Conservation (phyloP, 345 rosid species). For the Diplotaxis tenuifolia region DNA sequence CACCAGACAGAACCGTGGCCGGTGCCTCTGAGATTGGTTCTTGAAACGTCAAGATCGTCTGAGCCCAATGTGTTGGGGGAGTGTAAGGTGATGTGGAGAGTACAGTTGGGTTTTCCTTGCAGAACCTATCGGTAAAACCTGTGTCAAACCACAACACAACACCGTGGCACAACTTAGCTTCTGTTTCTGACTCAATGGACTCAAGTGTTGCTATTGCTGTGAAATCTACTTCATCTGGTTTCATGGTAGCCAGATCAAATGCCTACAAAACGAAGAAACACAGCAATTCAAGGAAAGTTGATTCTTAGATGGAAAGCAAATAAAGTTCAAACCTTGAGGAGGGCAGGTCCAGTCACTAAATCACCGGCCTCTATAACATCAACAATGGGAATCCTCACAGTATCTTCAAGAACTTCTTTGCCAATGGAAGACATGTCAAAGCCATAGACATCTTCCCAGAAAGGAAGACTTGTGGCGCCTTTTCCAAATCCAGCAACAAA, state of each 20-base stretch:
- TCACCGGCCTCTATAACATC: constrained; percentile 62
- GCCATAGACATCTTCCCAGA: constrained; percentile 92
- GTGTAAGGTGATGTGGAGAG: constrained; percentile 85
- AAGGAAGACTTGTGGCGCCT: constrained; percentile 83
- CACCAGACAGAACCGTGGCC: constrained; percentile 28
- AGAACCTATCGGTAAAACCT: constrained; percentile 80
- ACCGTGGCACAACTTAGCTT: constrained; percentile 60
- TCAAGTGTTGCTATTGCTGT: constrained; percentile 50
- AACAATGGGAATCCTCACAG: constrained; percentile 64
- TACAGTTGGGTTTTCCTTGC: constrained; percentile 73
- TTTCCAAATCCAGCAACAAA: constrained; percentile 90
- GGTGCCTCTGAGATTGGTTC: constrained; percentile 79
- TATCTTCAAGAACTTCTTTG: constrained; percentile 66
- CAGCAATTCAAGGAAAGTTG: not conserved
- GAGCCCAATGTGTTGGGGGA: constrained; percentile 89
- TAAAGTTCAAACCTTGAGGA: constrained; percentile 54
- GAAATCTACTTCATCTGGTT: constrained; percentile 87
- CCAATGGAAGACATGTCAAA: constrained; percentile 88
- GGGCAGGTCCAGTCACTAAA: constrained; percentile 60
- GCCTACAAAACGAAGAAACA: constrained; percentile 45
- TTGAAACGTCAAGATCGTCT: constrained; percentile 73
- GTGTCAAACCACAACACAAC: constrained; percentile 89
- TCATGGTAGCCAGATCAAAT: constrained; percentile 82
- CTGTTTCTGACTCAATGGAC: constrained; percentile 17
- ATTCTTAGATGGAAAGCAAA: not conserved